Base-by-base conservation (phyloP, 2,329 filamentous ascomycete genomes). In the Lachnellula subtilissima region DNA sequence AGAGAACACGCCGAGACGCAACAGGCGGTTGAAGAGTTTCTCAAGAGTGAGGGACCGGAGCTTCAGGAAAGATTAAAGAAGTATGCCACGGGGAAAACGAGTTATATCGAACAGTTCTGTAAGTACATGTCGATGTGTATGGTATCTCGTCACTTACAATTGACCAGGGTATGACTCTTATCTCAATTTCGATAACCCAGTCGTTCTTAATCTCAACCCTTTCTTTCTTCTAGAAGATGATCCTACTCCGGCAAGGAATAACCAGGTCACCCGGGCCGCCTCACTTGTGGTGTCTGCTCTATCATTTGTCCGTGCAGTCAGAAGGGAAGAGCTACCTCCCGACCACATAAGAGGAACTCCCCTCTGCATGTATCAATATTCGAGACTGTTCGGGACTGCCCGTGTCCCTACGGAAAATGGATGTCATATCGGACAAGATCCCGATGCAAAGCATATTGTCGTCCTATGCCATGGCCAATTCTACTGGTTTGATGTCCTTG, bases 101-200 rank as follows among this genome's bases (percentile, higher is more conserved):
- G 93, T 73, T 99, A 97, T 70, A 97, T 99, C 66, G 94, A 97
- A 71, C 94, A 99, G 68, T 99, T 99, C 67, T 99, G 93, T 96
- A 82, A 70, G 89, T 81, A 11, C 9, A 12, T 32, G 4, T 32
- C 8, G 12, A 22, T 35, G 22, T 22, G 12, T 11, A 23, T 15
- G 8, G 1, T 12, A 2, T 52, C 35, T 52, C 28, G 25, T 37
- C 14, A 28, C 17, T 40, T 19, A 36, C 17, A n/a, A 22, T 32
- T 45, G 19, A 15, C 22, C 39, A 96, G 92, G 92, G 94, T 97
- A 97, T 71, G 94, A 99, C 72, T 97, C 94, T 32, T 99, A 97
- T 70, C 80, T 99, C 61, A 97, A 97, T 75, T 99, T 88, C 70
- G 94, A 97, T 71, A 97, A 97, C 68, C 92, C 94, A 0, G 94